Conservation (phyloP, 78 protist genomes). For the Guillardia theta region DNA sequence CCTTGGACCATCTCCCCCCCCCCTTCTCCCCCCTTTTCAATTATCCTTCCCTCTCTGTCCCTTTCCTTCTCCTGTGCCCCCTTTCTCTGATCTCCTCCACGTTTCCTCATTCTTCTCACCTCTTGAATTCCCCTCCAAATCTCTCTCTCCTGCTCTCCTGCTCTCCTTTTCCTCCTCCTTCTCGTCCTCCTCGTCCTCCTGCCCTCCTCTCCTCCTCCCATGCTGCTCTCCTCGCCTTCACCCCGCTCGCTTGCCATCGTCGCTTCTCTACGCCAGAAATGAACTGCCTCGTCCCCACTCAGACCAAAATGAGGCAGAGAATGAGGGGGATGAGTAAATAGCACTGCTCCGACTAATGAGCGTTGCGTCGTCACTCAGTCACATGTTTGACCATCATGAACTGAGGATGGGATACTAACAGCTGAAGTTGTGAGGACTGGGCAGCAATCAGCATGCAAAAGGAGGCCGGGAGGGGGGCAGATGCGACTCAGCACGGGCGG, state of each 20-base stretch:
- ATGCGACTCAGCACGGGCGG: too few species aligned
- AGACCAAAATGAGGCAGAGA: too few species aligned
- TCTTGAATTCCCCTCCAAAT: background rate
- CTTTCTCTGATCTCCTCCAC: background rate
- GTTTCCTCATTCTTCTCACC: background rate
- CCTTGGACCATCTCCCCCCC: background rate
- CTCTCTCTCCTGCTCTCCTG: background rate
- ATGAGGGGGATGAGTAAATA: too few species aligned
- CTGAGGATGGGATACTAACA: too few species aligned
- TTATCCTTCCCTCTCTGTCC: background rate
- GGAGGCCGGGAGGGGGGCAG: too few species aligned
- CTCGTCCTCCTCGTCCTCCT: background rate
- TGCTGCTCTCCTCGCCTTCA: background rate
- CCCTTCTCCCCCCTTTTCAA: background rate
- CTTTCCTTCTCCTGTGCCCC: background rate
- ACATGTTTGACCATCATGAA: too few species aligned
- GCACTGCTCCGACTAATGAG: too few species aligned
- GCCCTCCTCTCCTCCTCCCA: background rate
- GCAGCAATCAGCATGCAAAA: too few species aligned
- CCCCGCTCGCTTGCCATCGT: background rate
- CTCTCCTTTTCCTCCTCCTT: background rate
- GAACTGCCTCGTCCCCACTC: too few species aligned
- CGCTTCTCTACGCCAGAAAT: background rate
- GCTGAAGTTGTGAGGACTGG: too few species aligned
- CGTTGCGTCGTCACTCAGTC: too few species aligned